A percentile compares a stretch with the other conserved stretches of the same genome.
These are phyloP conservation scores for Mortierella sp. DNA, from an alignment of 371 early-diverging fungal genomes.

Conservation along the genomic window DNA sequence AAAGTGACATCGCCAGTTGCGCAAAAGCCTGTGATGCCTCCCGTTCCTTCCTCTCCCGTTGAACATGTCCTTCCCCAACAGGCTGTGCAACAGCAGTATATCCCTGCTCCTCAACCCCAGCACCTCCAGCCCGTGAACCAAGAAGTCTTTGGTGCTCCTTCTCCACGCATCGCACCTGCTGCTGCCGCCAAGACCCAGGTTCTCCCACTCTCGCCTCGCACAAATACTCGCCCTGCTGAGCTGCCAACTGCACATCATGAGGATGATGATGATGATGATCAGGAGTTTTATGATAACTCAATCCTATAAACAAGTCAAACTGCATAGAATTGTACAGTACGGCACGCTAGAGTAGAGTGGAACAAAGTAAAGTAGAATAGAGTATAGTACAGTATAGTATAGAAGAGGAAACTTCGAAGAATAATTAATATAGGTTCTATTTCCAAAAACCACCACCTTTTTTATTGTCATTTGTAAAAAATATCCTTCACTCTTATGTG, in stretches of 20 bases:
- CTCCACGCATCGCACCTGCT: constrained; percentile 33
- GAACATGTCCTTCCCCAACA: constrained; percentile 16
- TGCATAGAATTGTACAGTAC: too few species aligned
- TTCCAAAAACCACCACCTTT: neutral
- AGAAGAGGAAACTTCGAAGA: neutral
- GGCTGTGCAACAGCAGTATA: constrained; percentile 30
- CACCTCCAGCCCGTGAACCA: constrained; percentile 25
- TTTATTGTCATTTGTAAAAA: neutral
- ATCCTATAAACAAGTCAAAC: neutral
- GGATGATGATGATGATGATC: neutral
- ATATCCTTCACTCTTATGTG: neutral
- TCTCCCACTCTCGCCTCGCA: neutral
- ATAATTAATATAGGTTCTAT: too few species aligned
- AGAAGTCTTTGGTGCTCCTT: constrained; percentile 47
- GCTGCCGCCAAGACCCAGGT: neutral
- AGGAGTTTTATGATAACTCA: neutral
- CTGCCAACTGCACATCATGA: neutral
- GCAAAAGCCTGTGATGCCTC: constrained; percentile 23
- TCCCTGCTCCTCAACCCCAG: constrained; percentile 32
- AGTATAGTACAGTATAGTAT: too few species aligned
- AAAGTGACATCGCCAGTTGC: neutral
- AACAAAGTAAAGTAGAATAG: too few species aligned
- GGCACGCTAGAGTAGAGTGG: neutral
- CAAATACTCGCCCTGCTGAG: neutral
- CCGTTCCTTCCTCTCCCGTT: constrained; percentile 6